phyloP scores from a whole-genome alignment of 1,139 yeast genomes.

The Diutina rugosa region DNA sequence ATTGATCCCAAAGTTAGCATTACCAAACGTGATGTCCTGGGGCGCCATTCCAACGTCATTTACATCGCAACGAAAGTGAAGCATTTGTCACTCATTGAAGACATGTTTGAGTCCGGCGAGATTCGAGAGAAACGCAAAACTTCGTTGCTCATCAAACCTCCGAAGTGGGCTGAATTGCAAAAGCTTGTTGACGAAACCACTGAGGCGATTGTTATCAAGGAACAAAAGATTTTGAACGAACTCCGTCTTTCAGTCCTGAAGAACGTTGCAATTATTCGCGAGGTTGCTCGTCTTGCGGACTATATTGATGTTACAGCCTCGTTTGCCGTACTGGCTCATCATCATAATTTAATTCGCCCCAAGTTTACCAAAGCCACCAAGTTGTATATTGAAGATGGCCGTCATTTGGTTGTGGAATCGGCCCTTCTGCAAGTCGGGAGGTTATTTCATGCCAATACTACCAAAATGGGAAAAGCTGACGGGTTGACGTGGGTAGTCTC shows the following conservation, averaged over 20 bases:
- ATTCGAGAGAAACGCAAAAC: conserved; percentile 18
- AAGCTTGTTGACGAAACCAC: conserved; percentile 12
- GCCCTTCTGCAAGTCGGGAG: conserved; percentile 39
- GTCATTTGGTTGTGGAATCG: conserved; percentile 85
- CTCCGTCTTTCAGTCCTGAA: conserved; percentile 27
- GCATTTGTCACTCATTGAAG: conserved; percentile 10
- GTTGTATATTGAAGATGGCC: conserved; percentile 44
- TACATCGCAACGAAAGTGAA: conserved; percentile 21
- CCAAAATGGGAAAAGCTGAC: conserved; percentile 14
- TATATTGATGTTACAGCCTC: conserved; percentile 62
- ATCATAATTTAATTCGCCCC: conserved; percentile 56
- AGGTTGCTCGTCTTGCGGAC: conserved; percentile 38
- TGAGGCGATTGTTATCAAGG: conserved; percentile 23
- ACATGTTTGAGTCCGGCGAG: conserved; percentile 6
- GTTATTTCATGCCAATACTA: conserved; percentile 55
- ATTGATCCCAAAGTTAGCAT: conserved; percentile 19
- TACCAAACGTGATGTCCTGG: conserved; percentile 17
- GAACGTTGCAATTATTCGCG: conserved; percentile 27
- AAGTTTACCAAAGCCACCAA: conserved; percentile 32
- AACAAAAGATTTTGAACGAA: conserved; percentile 27
- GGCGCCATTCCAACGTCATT: conserved; percentile 20
- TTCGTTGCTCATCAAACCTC: conserved; percentile 18
- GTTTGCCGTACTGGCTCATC: conserved; percentile 58
- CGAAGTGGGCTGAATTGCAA: conserved; percentile 21
- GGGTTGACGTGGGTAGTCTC: conserved; percentile 54